Evolutionary conservation across 2,329 filamentous ascomycete genomes (phyloP), one percentile per base, ranked within the genome.

Genomic region (Sodiomyces alkalinus): DNA sequence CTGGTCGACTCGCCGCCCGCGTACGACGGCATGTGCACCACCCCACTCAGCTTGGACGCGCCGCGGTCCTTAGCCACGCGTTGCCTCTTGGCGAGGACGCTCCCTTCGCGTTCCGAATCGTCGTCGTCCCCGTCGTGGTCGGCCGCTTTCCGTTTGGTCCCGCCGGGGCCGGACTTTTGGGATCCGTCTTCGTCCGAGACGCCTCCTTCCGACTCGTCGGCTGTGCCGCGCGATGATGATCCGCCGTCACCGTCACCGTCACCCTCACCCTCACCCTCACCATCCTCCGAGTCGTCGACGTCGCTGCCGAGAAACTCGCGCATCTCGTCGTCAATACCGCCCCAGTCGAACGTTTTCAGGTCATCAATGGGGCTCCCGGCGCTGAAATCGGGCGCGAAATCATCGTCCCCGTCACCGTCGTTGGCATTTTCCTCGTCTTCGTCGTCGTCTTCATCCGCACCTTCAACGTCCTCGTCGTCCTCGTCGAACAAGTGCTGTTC

Each of bases 251-350:
- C 40, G 2, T 43, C 45, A 6, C 45, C 43, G 4, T 42, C 46
- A 0, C 47, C 48, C 16, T 22, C 16, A 5, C 20, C 23, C 15
- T 28, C 20, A 7, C 23, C 23, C 9, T 25, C 23, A 7, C 12
- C 17, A 0, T 53, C 58, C 2, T 57, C 59, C 9, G 60, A 62
- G 23, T 60, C 61, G 1, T 64, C 65, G 3, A 55, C 62, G 16
- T 62, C 66, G 5, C 58, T 55, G 7, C 65, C 67, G 39, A 90
- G 55, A 39, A 90, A 86, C 25, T 82, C 80, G 10, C 68, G 70
- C 7, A 92, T 56, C 43, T 92, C 83, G 33, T 79, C 74, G 38
- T 83, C 74, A 2, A 69, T 64, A 7, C 56, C 62, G 4, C 59
- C 66, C 61, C 74, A 76, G 44, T 80, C 64, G 31, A 77, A 70